Evolutionary conservation across 1,284 basidiomycete species (phyloP).

Genomic region (Pseudozyma sp.): DNA sequence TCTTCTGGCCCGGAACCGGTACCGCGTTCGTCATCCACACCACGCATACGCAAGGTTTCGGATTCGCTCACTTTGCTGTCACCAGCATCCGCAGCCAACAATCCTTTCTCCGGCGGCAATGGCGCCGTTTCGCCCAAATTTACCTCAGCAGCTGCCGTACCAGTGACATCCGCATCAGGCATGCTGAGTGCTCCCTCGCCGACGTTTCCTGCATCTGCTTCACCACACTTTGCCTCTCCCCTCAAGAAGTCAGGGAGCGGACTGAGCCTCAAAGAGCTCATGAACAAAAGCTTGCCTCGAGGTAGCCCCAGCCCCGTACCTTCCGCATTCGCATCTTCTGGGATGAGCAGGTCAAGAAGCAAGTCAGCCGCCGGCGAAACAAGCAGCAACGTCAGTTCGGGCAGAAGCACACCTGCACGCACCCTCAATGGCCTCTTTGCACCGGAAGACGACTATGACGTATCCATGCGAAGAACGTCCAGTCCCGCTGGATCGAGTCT

Average conservation of each 20-base stretch:
- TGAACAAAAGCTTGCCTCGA: conserved; percentile 19
- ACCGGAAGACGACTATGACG: neutral
- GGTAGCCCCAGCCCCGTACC: neutral
- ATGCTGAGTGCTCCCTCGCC: conserved; percentile 31
- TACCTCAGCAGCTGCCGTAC: conserved; percentile 4
- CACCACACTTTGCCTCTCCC: neutral
- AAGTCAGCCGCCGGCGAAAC: conserved; percentile 5
- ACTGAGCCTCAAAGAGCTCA: conserved; percentile 32
- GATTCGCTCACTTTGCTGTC: conserved; percentile 11
- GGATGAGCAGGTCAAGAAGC: conserved; percentile 10
- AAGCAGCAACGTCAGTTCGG: neutral
- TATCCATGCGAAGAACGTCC: neutral
- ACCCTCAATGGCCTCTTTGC: conserved; percentile 7
- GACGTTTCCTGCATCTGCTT: neutral
- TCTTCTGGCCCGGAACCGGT: conserved; percentile 27
- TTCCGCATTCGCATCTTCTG: neutral
- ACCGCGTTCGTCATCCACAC: conserved; percentile 29
- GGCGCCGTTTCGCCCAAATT: neutral
- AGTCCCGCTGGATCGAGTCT: conserved; percentile 14
- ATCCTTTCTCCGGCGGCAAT: conserved; percentile 13
- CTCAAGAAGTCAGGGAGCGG: conserved; percentile 33
- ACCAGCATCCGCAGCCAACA: conserved; percentile 4
- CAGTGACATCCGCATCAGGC: conserved; percentile 20
- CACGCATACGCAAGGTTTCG: conserved; percentile 24
- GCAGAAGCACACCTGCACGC: conserved; percentile 15